These are phyloP conservation scores for Mimosa pudica DNA, from an alignment of 306 rosid species.

Conservation along the genomic window DNA sequence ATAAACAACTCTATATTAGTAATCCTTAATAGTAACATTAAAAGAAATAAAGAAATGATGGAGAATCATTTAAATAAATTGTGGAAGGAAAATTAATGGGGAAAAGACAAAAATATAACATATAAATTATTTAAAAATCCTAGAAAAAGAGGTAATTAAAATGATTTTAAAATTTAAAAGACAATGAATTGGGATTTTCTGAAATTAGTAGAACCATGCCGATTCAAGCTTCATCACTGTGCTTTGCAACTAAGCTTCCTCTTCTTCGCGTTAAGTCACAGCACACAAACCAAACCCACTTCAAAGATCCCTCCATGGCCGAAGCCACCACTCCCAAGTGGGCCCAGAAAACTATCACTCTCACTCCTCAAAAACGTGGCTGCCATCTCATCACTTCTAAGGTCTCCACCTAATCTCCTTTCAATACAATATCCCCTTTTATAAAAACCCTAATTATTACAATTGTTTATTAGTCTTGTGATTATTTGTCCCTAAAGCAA, in stretches of 20 bases:
- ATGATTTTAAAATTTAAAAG: no score
- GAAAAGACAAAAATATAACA: no score
- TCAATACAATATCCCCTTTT: not conserved
- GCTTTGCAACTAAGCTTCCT: constrained; percentile 32
- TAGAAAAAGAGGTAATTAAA: no score
- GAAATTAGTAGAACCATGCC: constrained; percentile 30
- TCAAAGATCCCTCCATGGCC: constrained; percentile 51
- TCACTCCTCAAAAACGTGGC: constrained; percentile 78
- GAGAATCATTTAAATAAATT: not conserved
- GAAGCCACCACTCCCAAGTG: constrained; percentile 63
- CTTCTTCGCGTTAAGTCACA: constrained; percentile 38
- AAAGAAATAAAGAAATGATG: not conserved
- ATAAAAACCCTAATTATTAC: constrained; percentile 32
- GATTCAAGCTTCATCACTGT: constrained; percentile 42
- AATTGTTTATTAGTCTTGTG: no score
- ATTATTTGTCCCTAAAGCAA: not conserved
- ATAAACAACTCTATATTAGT: no score
- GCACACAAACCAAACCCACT: constrained; percentile 21
- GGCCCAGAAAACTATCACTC: constrained; percentile 85
- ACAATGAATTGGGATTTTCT: not conserved
- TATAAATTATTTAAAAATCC: no score
- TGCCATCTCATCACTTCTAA: constrained; percentile 90
- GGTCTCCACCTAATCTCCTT: constrained; percentile 43
- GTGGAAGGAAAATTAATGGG: not conserved
- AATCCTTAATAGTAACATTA: no score